Evolutionary conservation across 2,329 filamentous ascomycete species (phyloP).

Genomic region (Penicillium sumatraense): DNA sequence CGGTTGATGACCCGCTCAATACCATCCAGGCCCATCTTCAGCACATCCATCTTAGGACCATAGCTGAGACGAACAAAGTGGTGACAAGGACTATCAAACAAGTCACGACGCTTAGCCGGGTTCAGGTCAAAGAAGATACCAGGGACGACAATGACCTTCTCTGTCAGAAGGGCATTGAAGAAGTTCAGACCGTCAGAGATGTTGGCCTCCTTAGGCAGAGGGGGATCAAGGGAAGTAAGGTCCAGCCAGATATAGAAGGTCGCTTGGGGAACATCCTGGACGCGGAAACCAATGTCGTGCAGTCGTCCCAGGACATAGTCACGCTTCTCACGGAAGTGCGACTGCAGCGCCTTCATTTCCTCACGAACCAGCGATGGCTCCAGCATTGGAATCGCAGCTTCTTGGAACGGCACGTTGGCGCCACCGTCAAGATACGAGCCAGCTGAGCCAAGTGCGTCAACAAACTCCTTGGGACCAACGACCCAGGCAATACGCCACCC

Average conservation of each 20-base stretch:
- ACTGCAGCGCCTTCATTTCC: constrained; percentile 89
- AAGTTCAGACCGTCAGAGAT: constrained; percentile 96
- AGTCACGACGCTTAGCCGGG: constrained; percentile 81
- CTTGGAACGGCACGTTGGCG: constrained; percentile 93
- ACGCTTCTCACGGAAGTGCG: constrained; percentile 89
- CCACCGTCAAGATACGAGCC: constrained; percentile 94
- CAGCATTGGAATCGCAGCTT: constrained; percentile 92
- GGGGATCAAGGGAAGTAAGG: constrained; percentile 52
- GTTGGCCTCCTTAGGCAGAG: constrained; percentile 63
- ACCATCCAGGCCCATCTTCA: constrained; percentile 79
- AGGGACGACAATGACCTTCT: constrained; percentile 95
- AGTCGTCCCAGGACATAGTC: constrained; percentile 86
- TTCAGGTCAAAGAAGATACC: constrained; percentile 99
- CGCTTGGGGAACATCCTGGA: constrained; percentile 82
- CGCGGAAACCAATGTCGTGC: constrained; percentile 81
- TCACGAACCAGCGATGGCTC: constrained; percentile 76
- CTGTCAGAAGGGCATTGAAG: constrained; percentile 89
- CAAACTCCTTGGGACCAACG: constrained; percentile 92
- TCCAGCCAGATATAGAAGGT: constrained; percentile 93
- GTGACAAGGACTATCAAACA: constrained; percentile 95
- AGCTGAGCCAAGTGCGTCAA: constrained; percentile 88
- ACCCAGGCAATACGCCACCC: constrained; percentile 98
- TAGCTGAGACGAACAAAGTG: constrained; percentile 87
- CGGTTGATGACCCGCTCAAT: constrained; percentile 76
- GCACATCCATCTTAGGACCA: constrained; percentile 77